phyloP scores from a whole-genome alignment of 257 asterid species.

The Coffea canephora region DNA sequence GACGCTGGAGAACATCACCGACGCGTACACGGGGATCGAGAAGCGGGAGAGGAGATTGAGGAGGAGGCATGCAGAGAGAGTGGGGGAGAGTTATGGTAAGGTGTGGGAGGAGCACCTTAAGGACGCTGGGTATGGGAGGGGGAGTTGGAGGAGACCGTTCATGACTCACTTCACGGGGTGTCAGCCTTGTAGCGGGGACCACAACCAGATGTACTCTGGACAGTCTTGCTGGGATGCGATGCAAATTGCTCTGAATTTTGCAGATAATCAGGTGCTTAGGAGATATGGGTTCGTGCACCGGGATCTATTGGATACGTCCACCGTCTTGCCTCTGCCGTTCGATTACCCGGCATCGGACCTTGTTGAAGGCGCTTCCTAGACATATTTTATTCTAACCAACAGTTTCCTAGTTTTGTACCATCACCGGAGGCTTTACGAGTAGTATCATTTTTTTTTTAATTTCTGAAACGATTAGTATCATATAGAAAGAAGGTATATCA shows the following conservation, averaged over 20 bases:
- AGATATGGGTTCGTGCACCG: constrained; percentile 70
- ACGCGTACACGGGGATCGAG: constrained; percentile 49
- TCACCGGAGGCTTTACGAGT: too few species aligned
- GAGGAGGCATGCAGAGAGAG: constrained; percentile 79
- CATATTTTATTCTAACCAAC: too few species aligned
- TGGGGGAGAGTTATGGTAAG: constrained; percentile 50
- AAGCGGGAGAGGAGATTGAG: constrained; percentile 37
- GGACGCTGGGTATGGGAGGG: constrained; percentile 70
- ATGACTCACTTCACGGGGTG: constrained; percentile 96
- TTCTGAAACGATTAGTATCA: too few species aligned
- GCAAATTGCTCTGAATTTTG: constrained; percentile 75
- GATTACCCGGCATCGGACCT: constrained; percentile 58
- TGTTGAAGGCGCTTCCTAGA: not conserved
- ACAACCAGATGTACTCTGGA: constrained; percentile 81
- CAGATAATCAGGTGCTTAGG: constrained; percentile 91
- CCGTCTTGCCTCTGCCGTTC: constrained; percentile 65
- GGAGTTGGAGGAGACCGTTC: constrained; percentile 87
- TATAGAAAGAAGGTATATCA: too few species aligned
- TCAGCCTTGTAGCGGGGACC: constrained; percentile 95
- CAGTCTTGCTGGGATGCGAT: constrained; percentile 68
- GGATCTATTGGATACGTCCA: constrained; percentile 60
- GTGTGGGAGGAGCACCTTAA: constrained; percentile 70
- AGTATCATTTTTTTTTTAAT: too few species aligned
- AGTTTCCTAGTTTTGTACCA: not conserved
- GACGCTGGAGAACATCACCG: constrained; percentile 49